Conservation (phyloP, 2,329 filamentous ascomycete genomes). For the Didymosphaeria variabile region DNA sequence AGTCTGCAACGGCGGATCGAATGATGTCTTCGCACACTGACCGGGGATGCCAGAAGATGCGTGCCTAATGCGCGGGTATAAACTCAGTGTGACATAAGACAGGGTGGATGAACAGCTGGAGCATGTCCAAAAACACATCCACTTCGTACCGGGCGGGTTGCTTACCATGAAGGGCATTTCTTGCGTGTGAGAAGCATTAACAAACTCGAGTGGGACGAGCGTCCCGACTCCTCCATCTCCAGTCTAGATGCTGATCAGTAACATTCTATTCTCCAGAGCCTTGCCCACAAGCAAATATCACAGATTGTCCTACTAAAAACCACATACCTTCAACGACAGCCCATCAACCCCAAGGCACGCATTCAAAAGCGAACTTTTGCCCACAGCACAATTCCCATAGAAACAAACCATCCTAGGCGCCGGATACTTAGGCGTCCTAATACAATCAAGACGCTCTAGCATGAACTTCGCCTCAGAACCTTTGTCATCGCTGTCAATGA, state of each 20-base stretch:
- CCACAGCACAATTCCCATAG: constrained; percentile 13
- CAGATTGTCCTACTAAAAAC: too few species aligned
- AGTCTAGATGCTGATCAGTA: constrained; percentile 2
- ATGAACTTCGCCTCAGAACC: constrained; percentile 7
- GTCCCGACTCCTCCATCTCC: constrained; percentile 14
- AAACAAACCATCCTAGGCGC: neutral
- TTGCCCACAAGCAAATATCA: neutral
- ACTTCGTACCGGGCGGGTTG: too few species aligned
- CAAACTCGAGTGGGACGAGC: constrained; percentile 12
- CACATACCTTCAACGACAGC: constrained; percentile 11
- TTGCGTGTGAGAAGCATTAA: constrained; percentile 2
- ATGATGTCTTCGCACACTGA: neutral
- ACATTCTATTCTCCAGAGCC: too few species aligned
- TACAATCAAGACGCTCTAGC: constrained; percentile 1
- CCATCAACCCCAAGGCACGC: constrained; percentile 4
- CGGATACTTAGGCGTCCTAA: neutral
- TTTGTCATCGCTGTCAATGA: neutral
- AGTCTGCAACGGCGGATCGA: neutral
- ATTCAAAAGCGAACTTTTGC: constrained; percentile 12
- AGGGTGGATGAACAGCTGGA: too few species aligned
- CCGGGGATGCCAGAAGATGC: neutral
- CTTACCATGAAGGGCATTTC: neutral
- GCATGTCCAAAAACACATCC: too few species aligned
- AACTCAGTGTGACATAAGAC: too few species aligned
- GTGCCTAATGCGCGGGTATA: too few species aligned